Evolutionary conservation across 805 yeast genomes (phyloP).

Genomic region (Pichia kluyveri): DNA sequence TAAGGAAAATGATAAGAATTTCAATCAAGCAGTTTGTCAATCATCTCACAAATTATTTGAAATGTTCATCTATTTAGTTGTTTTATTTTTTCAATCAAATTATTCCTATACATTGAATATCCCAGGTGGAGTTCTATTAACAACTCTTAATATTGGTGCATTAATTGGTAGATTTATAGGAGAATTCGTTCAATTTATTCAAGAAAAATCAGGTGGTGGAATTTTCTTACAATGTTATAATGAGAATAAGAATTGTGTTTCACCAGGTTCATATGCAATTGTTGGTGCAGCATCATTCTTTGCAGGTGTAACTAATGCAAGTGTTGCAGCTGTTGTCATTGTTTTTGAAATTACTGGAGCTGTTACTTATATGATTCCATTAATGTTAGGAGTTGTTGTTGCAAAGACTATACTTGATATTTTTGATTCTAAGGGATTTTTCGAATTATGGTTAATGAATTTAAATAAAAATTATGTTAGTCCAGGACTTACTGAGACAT

Average conservation of each 20-base stretch:
- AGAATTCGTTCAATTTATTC: constrained; percentile 39
- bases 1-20: constrained; percentile 2
- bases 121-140: constrained; percentile 62
- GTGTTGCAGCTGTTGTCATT: constrained; percentile 72
- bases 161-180: constrained; percentile 50
- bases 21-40: constrained; percentile 12
- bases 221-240: constrained; percentile 33
- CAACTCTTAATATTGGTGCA: constrained; percentile 56
- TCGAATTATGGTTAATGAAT: constrained; percentile 47
- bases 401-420: constrained; percentile 67
- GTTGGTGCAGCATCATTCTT: constrained; percentile 82
- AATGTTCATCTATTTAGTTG: constrained; percentile 9
- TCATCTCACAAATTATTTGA: constrained; percentile 28
- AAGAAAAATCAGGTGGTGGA: constrained; percentile 30
- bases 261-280: constrained; percentile 83
- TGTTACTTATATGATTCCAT: constrained; percentile 70
- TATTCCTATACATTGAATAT: constrained; percentile 62
- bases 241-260: constrained; percentile 41
- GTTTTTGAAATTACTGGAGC: constrained; percentile 85
- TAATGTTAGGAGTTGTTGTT: constrained; percentile 74
- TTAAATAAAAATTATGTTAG: constrained; percentile 33
- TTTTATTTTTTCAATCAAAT: constrained; percentile 42
- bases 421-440: constrained; percentile 43
- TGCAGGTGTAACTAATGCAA: constrained; percentile 73
- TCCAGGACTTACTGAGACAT: constrained; percentile 28